phyloP scores from a whole-genome alignment of 2,329 filamentous ascomycete species.

The Penicillium sp. region DNA sequence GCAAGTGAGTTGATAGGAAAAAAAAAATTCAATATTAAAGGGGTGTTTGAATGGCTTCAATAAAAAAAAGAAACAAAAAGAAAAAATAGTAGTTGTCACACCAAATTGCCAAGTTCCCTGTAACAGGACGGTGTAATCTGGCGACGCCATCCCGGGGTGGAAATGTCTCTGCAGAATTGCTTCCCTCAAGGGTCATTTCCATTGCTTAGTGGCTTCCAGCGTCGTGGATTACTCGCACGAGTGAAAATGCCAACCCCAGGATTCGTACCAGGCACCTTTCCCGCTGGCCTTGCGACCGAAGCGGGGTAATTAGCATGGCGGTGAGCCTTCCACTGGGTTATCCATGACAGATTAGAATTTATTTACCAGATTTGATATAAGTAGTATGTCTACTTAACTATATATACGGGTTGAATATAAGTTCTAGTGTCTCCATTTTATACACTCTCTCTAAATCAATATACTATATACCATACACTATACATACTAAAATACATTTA shows the following conservation, averaged over 20 bases:
- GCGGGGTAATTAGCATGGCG: slow-evolving; percentile 40
- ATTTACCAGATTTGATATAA: background rate
- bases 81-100: slow-evolving; percentile 38
- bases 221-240: slow-evolving; percentile 58
- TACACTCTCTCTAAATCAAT: background rate
- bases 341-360: slow-evolving; percentile 41
- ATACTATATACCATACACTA: no score
- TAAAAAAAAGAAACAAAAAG: slow-evolving; percentile 2
- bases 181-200: slow-evolving; percentile 57
- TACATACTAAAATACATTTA: background rate
- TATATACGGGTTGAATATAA: background rate
- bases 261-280: slow-evolving; percentile 57
- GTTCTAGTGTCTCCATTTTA: background rate
- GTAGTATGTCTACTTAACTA: no score
- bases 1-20: no score
- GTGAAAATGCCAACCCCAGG: slow-evolving; percentile 53
- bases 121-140: slow-evolving; percentile 52
- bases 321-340: slow-evolving; percentile 43
- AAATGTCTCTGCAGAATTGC: slow-evolving; percentile 59
- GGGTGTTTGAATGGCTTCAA: no score
- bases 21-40: no score
- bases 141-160: slow-evolving; percentile 56
- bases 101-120: slow-evolving; percentile 39
- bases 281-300: slow-evolving; percentile 37
- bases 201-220: slow-evolving; percentile 56